Base-by-base conservation (phyloP, 1,284 basidiomycete genomes). In the Ustilago lituana region DNA sequence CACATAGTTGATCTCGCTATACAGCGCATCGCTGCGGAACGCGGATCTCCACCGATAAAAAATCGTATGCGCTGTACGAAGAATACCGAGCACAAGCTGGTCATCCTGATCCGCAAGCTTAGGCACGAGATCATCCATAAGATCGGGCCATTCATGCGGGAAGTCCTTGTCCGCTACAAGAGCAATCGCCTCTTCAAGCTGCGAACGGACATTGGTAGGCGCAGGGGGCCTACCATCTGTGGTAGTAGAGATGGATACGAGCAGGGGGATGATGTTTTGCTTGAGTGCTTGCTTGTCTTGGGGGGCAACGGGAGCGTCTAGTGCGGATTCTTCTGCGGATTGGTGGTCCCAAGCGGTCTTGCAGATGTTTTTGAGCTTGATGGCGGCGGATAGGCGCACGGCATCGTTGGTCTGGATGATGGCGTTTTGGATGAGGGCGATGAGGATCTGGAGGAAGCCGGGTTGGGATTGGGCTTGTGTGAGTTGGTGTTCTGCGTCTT, bases 21-120 rank as follows among this genome's bases (percentile, higher is more conserved):
- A 98, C 46, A 99, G 88, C 37, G 86, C 83, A 84, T 99, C 90
- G 6, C 91, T 90, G 55, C 94, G 89, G 77, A 94, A 91, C 76
- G 91, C 91, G 5, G 92, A 88, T 51, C 95, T 88, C 95, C 95
- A 98, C 68, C 89, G 88, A 51, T 88, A 87, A 84, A 97, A 98
- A 78, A 98, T 98, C 36, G 93, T 94, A 83, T 98, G 95, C 0
- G 93, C 92, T 0, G 94, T 94, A 75, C 95, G 88, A 32, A 99
- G 87, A 8, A 98, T 91, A 51, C 91, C 92, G 33, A 94, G 86
- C 81, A 97, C 95, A 73, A 93, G 83, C 67, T 89, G 89, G 82
- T 91, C 93, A 79, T 97, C 89, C 87, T 9, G 86, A 83, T 12
- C 91, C 89, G 37, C 94, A 85, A 56, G 91, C 91, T 44, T 84